Percentiles rank a stretch among this genome's conserved stretches.
phyloP scores from a whole-genome alignment of 2,329 filamentous ascomycete genomes.

The Botrytis medusae region DNA sequence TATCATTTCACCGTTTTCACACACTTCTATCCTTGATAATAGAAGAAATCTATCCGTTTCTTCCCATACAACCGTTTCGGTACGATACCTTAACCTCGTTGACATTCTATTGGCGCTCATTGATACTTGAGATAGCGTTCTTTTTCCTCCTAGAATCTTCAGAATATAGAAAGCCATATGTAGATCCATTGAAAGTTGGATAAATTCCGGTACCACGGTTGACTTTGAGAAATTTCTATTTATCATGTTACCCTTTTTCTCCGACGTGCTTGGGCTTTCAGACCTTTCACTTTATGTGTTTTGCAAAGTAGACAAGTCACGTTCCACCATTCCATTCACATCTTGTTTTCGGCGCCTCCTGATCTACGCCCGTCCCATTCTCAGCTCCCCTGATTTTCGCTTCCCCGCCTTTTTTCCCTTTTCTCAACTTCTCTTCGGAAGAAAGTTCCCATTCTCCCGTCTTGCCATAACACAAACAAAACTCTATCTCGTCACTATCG shows the following conservation, averaged over 20 bases:
- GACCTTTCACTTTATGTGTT: background rate
- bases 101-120: no score
- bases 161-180: background rate
- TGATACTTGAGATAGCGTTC: background rate
- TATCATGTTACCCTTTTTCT: background rate
- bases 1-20: background rate
- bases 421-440: background rate
- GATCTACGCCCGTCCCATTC: background rate
- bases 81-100: background rate
- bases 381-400: slow-evolving; percentile 12
- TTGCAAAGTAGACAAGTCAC: background rate
- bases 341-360: slow-evolving; percentile 6
- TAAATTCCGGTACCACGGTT: slow-evolving; percentile 9
- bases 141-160: background rate
- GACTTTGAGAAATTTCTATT: background rate
- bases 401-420: background rate
- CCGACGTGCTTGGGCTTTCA: background rate
- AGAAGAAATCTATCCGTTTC: background rate
- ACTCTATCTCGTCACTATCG: background rate
- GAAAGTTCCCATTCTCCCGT: background rate
- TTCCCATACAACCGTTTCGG: background rate
- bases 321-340: background rate
- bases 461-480: background rate
- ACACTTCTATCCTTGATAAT: background rate
- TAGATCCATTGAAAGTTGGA: background rate